phyloP scores from a whole-genome alignment of 2,329 filamentous ascomycete species.

The Neonectria magnoliae region DNA sequence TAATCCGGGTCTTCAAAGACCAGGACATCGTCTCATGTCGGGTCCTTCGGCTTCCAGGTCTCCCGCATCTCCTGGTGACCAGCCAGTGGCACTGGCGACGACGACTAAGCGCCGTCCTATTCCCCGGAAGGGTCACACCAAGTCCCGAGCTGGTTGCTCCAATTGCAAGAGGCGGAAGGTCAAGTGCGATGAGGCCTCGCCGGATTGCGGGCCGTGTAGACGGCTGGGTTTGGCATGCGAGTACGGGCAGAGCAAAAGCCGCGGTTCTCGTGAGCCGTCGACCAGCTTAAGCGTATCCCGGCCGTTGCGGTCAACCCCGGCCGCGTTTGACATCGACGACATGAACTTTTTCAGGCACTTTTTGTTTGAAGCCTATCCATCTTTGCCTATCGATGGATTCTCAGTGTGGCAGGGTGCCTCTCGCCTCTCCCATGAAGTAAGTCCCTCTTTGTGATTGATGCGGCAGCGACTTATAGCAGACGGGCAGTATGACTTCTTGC shows the following conservation, averaged over 20 bases:
- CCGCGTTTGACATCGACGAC: slow-evolving; percentile 54
- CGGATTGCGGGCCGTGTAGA: slow-evolving; percentile 49
- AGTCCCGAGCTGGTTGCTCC: slow-evolving; percentile 47
- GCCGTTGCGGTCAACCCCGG: slow-evolving; percentile 32
- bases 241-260: slow-evolving; percentile 37
- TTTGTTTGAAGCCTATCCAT: slow-evolving; percentile 55
- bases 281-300: slow-evolving; percentile 13
- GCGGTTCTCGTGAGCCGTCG: not conserved
- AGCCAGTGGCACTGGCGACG: not conserved
- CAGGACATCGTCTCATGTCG: slow-evolving; percentile 1
- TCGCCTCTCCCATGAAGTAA: slow-evolving; percentile 50
- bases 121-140: slow-evolving; percentile 49
- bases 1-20: no score
- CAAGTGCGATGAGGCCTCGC: slow-evolving; percentile 53
- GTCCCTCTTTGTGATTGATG: not conserved
- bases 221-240: slow-evolving; percentile 50
- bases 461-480: not conserved
- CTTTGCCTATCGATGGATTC: slow-evolving; percentile 50
- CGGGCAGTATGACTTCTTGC: slow-evolving; percentile 51
- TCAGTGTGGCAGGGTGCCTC: slow-evolving; percentile 51
- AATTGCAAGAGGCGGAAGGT: slow-evolving; percentile 53
- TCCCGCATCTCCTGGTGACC: not conserved
- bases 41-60: slow-evolving; percentile 6
- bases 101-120: slow-evolving; percentile 43
- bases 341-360: slow-evolving; percentile 65